Evolutionary conservation across 1,284 basidiomycete species (phyloP), one percentile per base, ranked within the genome.

Genomic region (Pseudozyma tsukubaensis): DNA sequence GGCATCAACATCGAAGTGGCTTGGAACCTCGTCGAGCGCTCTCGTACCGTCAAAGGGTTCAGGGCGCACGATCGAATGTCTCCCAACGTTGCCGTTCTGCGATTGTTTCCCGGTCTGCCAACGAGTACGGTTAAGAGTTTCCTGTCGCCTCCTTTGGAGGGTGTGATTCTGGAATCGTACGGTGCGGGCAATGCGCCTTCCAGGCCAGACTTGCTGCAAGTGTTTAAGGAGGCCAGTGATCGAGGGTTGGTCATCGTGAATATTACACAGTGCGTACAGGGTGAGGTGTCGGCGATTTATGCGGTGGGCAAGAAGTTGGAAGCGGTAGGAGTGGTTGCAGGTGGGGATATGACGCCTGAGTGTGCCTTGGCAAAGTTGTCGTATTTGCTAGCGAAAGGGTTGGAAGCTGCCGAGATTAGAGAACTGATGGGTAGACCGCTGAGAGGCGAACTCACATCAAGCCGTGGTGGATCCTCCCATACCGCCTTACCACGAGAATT

Each of bases 331-430:
- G 79, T 81, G 24, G 79, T 81, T 4, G 76, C 78, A 2, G 79
- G 79, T 3, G 76, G 73, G 12, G 94, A 97, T 84, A 96, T 97
- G 94, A 96, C 94, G 1, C 92, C 93, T 13, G 94, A 97, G 91
- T 93, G 93, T 72, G 93, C 94, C 8, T 88, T 96, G 36, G 89
- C 92, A 12, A 97, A 97, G 85, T 88, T 97, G 10, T 89, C 91
- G 48, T 97, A 97, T 78, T 88, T 97, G 9, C 88, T 97, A 35
- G 93, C 92, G 6, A 96, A 97, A 0, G 91, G 93, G 75, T 87
- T 96, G 2, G 87, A 89, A 1, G 82, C 88, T 0, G 83, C 86
- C 16, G 89, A 93, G 85, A 89, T 96, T 57, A 89, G 93, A 59
- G 87, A 89, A 51, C 87, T 96, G n/a, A 89, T 97, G 74, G 87